Conservation (phyloP, 225 moss, liverwort and hornwort genomes). For the Sphagnum contortum region DNA sequence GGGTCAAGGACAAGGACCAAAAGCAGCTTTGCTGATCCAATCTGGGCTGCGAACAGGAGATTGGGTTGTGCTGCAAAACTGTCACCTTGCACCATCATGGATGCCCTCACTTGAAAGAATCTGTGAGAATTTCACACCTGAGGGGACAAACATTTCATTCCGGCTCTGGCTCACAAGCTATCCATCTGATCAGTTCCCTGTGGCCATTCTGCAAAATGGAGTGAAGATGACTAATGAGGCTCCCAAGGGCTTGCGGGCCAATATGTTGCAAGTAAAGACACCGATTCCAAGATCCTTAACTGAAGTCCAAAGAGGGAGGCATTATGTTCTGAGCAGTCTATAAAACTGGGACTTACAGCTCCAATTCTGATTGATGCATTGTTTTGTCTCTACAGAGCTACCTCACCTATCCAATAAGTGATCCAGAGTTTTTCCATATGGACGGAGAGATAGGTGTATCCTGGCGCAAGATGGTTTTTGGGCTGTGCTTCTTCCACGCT, state of each 20-base stretch:
- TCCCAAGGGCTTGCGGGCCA: constrained; percentile 64
- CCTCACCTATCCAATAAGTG: constrained; percentile 62
- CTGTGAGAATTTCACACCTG: constrained; percentile 41
- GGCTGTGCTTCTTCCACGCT: constrained; percentile 80
- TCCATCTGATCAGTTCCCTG: constrained; percentile 64
- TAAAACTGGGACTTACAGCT: too few relatives aligned
- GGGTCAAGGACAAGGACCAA: constrained; percentile 86
- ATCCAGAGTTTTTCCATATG: constrained; percentile 59
- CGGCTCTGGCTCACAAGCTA: constrained; percentile 86
- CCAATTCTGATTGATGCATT: neutral
- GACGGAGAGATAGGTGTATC: constrained; percentile 30
- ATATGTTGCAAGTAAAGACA: constrained; percentile 56
- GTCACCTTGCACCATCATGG: constrained; percentile 79
- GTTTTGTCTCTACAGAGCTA: constrained; percentile 39
- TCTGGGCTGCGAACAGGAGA: constrained; percentile 39
- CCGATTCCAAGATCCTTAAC: too few relatives aligned
- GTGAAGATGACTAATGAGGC: constrained; percentile 89
- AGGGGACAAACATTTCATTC: constrained; percentile 41
- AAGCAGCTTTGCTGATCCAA: constrained; percentile 53
- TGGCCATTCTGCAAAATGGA: constrained; percentile 67
- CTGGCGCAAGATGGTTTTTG: constrained; percentile 73
- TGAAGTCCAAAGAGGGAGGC: too few relatives aligned
- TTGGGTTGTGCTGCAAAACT: constrained; percentile 82
- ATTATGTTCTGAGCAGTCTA: too few relatives aligned
- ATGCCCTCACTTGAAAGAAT: constrained; percentile 73